These are phyloP conservation scores for Diaporthe destruens DNA, from an alignment of 2,329 filamentous ascomycete species.

Conservation along the genomic window DNA sequence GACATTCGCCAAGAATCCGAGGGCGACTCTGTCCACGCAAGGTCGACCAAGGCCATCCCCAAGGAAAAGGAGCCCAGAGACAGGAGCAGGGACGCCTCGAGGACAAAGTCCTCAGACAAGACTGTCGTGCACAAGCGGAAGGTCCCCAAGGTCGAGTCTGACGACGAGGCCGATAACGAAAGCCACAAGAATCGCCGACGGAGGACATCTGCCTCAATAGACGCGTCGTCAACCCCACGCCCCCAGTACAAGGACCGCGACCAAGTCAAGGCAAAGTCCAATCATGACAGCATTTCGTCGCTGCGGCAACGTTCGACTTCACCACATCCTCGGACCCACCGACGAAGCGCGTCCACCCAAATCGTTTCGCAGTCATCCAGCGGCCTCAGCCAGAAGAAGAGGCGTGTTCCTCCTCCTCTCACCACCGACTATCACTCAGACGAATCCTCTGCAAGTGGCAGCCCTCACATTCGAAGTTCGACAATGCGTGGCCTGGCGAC, in stretches of 20 bases:
- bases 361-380: conserved; percentile 67
- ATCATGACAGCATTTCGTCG: conserved; percentile 50
- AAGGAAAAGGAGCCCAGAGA: conserved; percentile 53
- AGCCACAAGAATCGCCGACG: conserved; percentile 66
- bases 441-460: conserved; percentile 72
- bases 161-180: conserved; percentile 68
- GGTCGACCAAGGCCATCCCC: conserved; percentile 58
- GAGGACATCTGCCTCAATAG: conserved; percentile 60
- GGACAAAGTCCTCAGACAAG: conserved; percentile 58
- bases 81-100: conserved; percentile 45
- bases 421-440: conserved; percentile 77
- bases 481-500: conserved; percentile 69
- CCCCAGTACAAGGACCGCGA: conserved; percentile 44
- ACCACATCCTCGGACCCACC: conserved; percentile 69
- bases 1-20: conserved; percentile 65
- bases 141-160: conserved; percentile 65
- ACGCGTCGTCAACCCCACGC: conserved; percentile 42
- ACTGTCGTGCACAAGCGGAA: conserved; percentile 66
- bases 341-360: conserved; percentile 75
- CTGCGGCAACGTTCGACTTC: conserved; percentile 67
- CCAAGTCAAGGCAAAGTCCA: conserved; percentile 50
- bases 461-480: conserved; percentile 69
- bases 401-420: conserved; percentile 71
- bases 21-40: conserved; percentile 63
- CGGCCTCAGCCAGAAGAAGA: conserved; percentile 71